A percentile compares a stretch with the other conserved stretches of the same genome.
These are phyloP conservation scores for Salmacisia buchloeana DNA, from an alignment of 1,284 basidiomycete species.

Conservation along the genomic window DNA sequence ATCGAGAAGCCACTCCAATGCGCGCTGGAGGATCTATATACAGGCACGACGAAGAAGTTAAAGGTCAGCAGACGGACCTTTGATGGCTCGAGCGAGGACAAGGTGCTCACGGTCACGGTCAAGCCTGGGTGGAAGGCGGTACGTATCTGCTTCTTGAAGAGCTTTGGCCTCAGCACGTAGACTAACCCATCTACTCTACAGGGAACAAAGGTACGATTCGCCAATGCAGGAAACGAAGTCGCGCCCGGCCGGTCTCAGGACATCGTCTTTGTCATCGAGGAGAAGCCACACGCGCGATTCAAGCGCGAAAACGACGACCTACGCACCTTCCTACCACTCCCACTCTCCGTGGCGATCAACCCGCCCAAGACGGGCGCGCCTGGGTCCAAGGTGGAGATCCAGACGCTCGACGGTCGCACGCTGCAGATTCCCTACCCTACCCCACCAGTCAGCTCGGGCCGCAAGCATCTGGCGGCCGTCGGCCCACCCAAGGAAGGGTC, in stretches of 20 bases:
- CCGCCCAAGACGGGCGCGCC: constrained; percentile 38
- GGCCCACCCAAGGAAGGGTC: neutral
- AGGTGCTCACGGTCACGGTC: constrained; percentile 60
- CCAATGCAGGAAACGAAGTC: constrained; percentile 44
- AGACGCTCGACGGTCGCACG: constrained; percentile 38
- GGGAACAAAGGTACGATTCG: constrained; percentile 49
- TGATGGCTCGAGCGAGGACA: constrained; percentile 74
- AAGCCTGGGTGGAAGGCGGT: constrained; percentile 49
- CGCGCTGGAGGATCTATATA: constrained; percentile 84
- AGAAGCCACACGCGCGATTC: constrained; percentile 42
- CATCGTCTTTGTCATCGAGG: constrained; percentile 48
- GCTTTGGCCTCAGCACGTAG: neutral
- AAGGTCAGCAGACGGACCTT: constrained; percentile 74
- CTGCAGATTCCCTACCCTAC: constrained; percentile 41
- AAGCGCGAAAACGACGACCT: constrained; percentile 46
- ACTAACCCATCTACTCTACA: neutral
- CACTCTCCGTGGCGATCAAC: constrained; percentile 43
- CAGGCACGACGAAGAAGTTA: constrained; percentile 78
- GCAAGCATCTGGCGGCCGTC: constrained; percentile 26
- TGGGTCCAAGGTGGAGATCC: constrained; percentile 26
- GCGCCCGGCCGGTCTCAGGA: constrained; percentile 39
- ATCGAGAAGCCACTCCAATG: constrained; percentile 73
- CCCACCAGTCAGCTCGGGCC: constrained; percentile 19
- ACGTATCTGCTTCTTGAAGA: constrained; percentile 2
- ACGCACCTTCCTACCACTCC: constrained; percentile 27